Conservation (phyloP, 2,329 filamentous ascomycete genomes). For the Claviceps africana region DNA sequence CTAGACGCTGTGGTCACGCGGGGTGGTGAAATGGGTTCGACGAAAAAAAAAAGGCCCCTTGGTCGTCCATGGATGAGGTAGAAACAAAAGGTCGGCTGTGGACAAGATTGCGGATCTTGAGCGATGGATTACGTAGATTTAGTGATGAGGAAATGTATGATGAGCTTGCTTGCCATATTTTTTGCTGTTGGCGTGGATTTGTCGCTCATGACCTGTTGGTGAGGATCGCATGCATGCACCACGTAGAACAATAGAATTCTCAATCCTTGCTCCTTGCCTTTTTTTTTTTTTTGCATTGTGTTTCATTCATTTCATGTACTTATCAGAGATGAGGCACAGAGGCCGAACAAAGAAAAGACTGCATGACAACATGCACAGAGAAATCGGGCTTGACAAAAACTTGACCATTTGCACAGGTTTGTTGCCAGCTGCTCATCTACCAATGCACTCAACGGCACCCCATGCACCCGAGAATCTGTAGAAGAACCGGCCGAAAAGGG, state of each 20-base stretch:
- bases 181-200: background rate
- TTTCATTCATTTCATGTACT: background rate
- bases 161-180: background rate
- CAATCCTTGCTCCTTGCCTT: background rate
- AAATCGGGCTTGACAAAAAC: background rate
- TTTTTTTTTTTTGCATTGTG: background rate
- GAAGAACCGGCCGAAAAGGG: constrained; percentile 28
- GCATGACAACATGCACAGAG: background rate
- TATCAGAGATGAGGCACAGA: background rate
- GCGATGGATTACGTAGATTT: background rate
- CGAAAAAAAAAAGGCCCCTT: no score
- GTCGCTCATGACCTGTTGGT: no score
- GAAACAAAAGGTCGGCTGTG: no score
- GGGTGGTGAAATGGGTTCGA: no score
- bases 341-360: background rate
- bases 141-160: background rate
- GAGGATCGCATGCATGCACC: background rate
- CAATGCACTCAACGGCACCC: constrained; percentile 29
- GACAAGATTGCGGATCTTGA: no score
- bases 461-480: constrained; percentile 27
- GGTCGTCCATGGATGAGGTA: no score
- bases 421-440: constrained; percentile 24
- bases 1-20: no score
- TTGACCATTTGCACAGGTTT: constrained; percentile 6
- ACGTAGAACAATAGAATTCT: background rate